phyloP scores from a whole-genome alignment of 2,329 filamentous ascomycete species.

The Pestalotiopsis sp. region DNA sequence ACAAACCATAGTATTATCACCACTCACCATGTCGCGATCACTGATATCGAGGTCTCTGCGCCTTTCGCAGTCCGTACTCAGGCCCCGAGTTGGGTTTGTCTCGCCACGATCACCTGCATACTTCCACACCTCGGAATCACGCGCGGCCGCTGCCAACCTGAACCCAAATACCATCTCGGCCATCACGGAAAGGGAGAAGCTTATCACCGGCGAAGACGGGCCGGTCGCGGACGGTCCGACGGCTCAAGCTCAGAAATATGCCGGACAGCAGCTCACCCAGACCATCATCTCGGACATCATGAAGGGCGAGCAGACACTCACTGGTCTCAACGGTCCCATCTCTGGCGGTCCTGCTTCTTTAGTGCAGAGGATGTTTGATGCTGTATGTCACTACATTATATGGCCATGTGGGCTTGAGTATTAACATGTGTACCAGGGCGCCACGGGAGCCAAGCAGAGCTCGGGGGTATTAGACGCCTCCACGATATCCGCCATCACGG shows the following conservation, averaged over 20 bases:
- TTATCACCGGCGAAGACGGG: slow-evolving; percentile 33
- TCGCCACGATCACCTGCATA: background rate
- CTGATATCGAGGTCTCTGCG: background rate
- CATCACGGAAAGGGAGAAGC: slow-evolving; percentile 40
- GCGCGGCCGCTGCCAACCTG: slow-evolving; percentile 14
- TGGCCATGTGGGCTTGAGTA: too few species aligned
- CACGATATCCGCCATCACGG: slow-evolving; percentile 39
- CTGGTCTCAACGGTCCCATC: slow-evolving; percentile 27
- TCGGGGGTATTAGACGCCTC: slow-evolving; percentile 23
- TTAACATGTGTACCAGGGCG: background rate
- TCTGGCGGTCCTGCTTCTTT: slow-evolving; percentile 35
- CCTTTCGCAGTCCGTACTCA: background rate
- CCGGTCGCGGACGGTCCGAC: slow-evolving; percentile 38
- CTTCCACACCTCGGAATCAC: background rate
- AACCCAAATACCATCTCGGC: slow-evolving; percentile 34
- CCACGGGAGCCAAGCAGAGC: slow-evolving; percentile 12
- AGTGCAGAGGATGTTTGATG: slow-evolving; percentile 28
- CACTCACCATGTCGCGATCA: background rate
- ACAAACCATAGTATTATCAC: background rate
- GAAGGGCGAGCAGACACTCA: slow-evolving; percentile 37
- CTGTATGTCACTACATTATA: slow-evolving; percentile 10
- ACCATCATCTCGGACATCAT: slow-evolving; percentile 38
- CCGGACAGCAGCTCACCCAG: slow-evolving; percentile 26
- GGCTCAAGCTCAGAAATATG: slow-evolving; percentile 38
- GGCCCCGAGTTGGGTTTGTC: too few species aligned